Base-by-base conservation (phyloP, 2,329 filamentous ascomycete genomes). In the Epichloe scottii region DNA sequence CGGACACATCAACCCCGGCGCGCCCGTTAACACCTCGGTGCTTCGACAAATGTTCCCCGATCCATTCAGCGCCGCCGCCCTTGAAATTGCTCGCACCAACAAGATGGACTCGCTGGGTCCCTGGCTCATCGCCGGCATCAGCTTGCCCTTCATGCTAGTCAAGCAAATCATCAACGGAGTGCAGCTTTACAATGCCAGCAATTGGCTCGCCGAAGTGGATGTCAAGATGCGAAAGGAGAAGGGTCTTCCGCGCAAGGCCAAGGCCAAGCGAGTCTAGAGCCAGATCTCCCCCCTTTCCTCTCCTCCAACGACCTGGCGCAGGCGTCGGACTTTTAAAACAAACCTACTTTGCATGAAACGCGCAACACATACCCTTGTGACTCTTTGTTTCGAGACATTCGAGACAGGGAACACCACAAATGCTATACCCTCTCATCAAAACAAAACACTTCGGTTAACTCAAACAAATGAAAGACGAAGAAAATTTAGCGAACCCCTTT, bases 101-200 rank as follows among this genome's bases (percentile, higher is more conserved):
- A 97, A 97, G 74, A 87, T 89, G 75, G 84, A 87, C 63, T 85
- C 82, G 54, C 78, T 75, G 56, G 68, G 68, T 53, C 74, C 74
- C 8, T 77, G 74, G 93, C 77, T 93, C 47, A 76, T 97, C 56
- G 86, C 87, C 43, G 79, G 81, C 26, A 70, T 94, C 59, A 90
- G 87, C 61, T 82, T 85, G 58, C 90, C 90, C 12, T 75, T 96
- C 65, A 97, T 97, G 90, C 73, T 81, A 23, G 76, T 83, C 59
- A 98, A 98, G 78, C 93, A 98, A 66, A 77, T 86, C 62, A 88
- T 97, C 75, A 98, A 98, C 62, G 77, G 96, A 48, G 78, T 97
- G 46, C 93, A 98, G 74, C 78, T 98, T 60, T 80, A 95, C 63
- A 95, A 96, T 69, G 93, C 93, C 6, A 90, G 89, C 69, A 82